Conservation (phyloP, 2,329 filamentous ascomycete genomes). For the Orbilia quercus region DNA sequence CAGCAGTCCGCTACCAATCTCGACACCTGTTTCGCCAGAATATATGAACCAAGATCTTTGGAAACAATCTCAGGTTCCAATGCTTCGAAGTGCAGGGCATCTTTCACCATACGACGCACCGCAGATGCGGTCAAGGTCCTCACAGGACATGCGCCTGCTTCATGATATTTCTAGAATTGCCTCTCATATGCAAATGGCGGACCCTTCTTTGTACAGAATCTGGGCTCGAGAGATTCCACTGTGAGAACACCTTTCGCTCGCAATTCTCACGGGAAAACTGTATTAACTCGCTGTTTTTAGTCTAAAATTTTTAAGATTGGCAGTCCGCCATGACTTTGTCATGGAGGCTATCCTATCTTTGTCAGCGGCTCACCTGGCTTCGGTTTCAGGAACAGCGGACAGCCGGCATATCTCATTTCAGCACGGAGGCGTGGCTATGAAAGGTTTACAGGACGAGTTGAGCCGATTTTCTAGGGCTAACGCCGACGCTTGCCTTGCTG, state of each 20-base stretch:
- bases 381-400: conserved; percentile 84
- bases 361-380: conserved; percentile 93
- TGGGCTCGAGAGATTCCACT: conserved; percentile 94
- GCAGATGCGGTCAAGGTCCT: conserved; percentile 76
- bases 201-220: conserved; percentile 84
- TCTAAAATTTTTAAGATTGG: conserved; percentile 73
- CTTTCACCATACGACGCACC: conserved; percentile 85
- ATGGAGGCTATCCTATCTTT: conserved; percentile 94
- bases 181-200: conserved; percentile 79
- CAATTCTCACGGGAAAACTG: conserved; percentile 51
- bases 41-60: conserved; percentile 89
- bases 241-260: conserved; percentile 69
- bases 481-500: conserved; percentile 89
- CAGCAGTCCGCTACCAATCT: conserved; percentile 59
- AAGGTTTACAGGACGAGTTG: conserved; percentile 88
- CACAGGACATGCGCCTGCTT: conserved; percentile 85
- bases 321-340: conserved; percentile 83
- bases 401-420: conserved; percentile 90
- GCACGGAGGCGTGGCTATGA: conserved; percentile 85
- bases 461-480: conserved; percentile 84
- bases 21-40: conserved; percentile 72
- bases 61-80: conserved; percentile 84
- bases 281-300: conserved; percentile 58
- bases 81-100: conserved; percentile 78
- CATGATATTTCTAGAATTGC: conserved; percentile 90